Percentiles rank a stretch among this genome's conserved stretches.
phyloP scores from a whole-genome alignment of 208 protist genomes.

The Crithidia sp. region DNA sequence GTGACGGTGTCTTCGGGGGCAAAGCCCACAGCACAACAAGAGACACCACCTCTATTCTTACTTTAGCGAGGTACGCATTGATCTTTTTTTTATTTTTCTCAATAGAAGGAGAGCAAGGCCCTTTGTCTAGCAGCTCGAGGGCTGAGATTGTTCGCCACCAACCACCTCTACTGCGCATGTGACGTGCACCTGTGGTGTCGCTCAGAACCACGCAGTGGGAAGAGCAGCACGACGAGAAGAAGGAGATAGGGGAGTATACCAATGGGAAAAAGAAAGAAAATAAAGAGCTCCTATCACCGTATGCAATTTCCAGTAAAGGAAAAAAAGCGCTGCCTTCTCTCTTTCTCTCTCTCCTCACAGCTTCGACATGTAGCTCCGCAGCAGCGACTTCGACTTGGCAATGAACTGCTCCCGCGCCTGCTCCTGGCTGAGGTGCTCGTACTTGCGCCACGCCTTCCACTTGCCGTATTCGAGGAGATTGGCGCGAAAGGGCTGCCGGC shows the following conservation, averaged over 20 bases:
- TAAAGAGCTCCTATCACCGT: not conserved
- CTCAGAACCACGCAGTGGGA: not conserved
- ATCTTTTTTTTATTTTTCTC: too few species aligned
- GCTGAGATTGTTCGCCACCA: too few species aligned
- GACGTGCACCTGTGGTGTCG: too few species aligned
- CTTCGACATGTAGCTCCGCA: conserved; percentile 48
- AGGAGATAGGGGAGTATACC: not conserved
- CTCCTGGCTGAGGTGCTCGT: conserved; percentile 65
- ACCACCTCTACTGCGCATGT: too few species aligned
- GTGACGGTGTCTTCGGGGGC: too few species aligned
- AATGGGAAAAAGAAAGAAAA: not conserved
- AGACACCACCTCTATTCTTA: too few species aligned
- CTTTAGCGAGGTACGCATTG: too few species aligned
- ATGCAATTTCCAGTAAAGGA: not conserved
- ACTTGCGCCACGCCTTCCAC: conserved; percentile 85
- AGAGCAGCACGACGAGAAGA: not conserved
- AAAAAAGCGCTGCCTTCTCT: conserved; percentile 4
- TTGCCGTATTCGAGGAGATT: conserved; percentile 77
- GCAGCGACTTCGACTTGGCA: conserved; percentile 51
- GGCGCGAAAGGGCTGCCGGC: conserved; percentile 53
- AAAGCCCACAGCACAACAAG: too few species aligned
- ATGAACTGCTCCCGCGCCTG: conserved; percentile 81
- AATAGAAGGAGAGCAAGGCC: too few species aligned
- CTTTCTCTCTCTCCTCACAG: conserved; percentile 34
- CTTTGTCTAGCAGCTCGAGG: too few species aligned